These are phyloP conservation scores for Fraxinus anomala DNA, from an alignment of 257 asterid species.

Conservation along the genomic window DNA sequence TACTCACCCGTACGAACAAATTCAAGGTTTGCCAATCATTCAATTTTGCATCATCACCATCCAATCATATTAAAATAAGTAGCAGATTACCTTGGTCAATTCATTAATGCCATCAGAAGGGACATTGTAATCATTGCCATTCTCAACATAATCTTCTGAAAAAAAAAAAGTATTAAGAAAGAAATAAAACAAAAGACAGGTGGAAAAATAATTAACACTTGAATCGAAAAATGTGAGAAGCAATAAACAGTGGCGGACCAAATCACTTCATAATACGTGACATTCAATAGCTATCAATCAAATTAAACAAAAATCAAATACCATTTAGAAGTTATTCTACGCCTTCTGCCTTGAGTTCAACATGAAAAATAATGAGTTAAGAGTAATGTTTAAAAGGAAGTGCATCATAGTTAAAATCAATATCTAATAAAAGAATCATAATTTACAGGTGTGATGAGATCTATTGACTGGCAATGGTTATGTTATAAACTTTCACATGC, in stretches of 20 bases:
- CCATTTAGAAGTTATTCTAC: neutral
- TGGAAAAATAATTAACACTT: neutral
- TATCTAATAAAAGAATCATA: conserved; percentile 6
- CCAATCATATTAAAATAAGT: conserved; percentile 11
- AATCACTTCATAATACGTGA: neutral
- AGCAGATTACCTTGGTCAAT: conserved; percentile 35
- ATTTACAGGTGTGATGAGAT: neutral
- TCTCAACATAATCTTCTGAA: conserved; percentile 49
- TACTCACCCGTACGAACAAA: neutral
- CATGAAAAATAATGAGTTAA: neutral
- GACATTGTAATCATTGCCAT: conserved; percentile 29
- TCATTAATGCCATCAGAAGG: conserved; percentile 29
- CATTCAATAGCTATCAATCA: conserved; percentile 13
- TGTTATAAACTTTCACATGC: neutral
- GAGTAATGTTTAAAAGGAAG: conserved; percentile 3
- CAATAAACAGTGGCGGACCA: neutral
- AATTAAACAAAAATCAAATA: conserved; percentile 14
- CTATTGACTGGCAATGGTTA: neutral
- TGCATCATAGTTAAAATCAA: neutral
- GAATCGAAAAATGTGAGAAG: conserved; percentile 16
- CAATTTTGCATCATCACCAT: conserved; percentile 15
- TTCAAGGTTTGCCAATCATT: neutral
- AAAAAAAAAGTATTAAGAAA: neutral
- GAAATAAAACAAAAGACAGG: neutral
- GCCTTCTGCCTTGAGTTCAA: neutral